A percentile compares a stretch with the other conserved stretches of the same genome.
Evolutionary conservation across 257 asterid genomes (phyloP).

Genomic region (Solanum sejunctum): DNA sequence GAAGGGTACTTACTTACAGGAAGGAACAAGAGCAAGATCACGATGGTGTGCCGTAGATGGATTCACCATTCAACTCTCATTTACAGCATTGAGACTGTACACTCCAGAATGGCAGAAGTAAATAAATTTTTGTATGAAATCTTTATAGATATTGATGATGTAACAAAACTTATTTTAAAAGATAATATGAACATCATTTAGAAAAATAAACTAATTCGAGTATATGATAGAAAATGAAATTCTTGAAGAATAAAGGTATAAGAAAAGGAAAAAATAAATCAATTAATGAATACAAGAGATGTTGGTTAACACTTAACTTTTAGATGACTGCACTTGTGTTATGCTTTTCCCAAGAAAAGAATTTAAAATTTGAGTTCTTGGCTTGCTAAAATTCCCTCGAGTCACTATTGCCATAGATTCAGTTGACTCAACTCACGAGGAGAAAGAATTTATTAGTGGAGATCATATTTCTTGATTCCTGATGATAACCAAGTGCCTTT

Average conservation of each 20-base stretch:
- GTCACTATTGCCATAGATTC: not conserved
- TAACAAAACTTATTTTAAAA: not conserved
- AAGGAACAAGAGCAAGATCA: slow-evolving; percentile 27
- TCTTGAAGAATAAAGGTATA: not conserved
- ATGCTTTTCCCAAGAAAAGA: not conserved
- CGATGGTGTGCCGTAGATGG: not conserved
- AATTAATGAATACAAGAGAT: not conserved
- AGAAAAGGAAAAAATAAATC: not conserved
- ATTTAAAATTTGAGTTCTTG: not conserved
- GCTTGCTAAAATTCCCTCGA: slow-evolving; percentile 6
- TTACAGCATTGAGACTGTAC: slow-evolving; percentile 6
- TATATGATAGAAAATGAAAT: not conserved
- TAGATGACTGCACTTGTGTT: not conserved
- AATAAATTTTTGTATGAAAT: not conserved
- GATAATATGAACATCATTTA: not conserved
- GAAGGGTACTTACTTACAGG: slow-evolving; percentile 43
- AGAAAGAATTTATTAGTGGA: not conserved
- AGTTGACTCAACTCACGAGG: not conserved
- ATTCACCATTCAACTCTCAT: not conserved
- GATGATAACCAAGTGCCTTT: too few relatives aligned
- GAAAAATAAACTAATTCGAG: not conserved
- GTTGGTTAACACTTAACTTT: not conserved
- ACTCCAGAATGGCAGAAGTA: not conserved
- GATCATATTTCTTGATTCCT: not conserved
- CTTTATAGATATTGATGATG: not conserved